phyloP scores from a whole-genome alignment of 176 grass and related monocot genomes.

The Chloris gayana region DNA sequence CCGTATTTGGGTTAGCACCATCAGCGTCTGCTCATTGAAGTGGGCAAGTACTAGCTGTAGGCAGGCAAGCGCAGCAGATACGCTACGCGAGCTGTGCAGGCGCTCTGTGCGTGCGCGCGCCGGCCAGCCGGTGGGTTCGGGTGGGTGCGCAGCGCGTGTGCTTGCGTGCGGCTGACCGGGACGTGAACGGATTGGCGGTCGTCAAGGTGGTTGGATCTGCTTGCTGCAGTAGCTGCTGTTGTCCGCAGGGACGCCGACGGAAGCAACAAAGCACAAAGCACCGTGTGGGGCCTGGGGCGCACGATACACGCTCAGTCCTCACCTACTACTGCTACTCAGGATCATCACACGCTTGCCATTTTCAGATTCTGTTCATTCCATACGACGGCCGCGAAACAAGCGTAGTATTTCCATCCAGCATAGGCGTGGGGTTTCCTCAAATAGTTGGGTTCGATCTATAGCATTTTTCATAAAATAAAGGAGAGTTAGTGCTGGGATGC shows the following conservation, averaged over 20 bases:
- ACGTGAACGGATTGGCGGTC: not conserved
- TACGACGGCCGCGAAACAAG: not conserved
- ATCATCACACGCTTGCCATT: not conserved
- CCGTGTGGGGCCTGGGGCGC: too few species aligned
- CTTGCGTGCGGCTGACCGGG: conserved; percentile 24
- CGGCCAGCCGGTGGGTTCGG: not conserved
- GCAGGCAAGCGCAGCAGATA: not conserved
- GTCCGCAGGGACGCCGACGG: not conserved
- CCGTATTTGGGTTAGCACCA: not conserved
- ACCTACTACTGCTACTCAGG: not conserved
- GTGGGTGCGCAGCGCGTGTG: conserved; percentile 5
- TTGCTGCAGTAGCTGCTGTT: not conserved
- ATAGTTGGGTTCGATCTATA: too few species aligned
- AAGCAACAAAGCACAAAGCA: not conserved
- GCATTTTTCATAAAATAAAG: too few species aligned
- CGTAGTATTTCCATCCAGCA: not conserved
- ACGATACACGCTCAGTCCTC: not conserved
- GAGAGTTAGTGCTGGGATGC: not conserved
- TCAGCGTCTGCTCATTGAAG: not conserved
- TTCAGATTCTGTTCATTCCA: not conserved
- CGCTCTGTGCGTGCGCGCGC: not conserved
- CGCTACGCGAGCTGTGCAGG: not conserved
- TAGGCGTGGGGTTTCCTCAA: not conserved
- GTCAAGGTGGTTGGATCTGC: conserved; percentile 2
- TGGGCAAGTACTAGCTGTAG: not conserved